Evolutionary conservation across 2,329 filamentous ascomycete species (phyloP).

Genomic region (Atkinsonella hypoxylon): DNA sequence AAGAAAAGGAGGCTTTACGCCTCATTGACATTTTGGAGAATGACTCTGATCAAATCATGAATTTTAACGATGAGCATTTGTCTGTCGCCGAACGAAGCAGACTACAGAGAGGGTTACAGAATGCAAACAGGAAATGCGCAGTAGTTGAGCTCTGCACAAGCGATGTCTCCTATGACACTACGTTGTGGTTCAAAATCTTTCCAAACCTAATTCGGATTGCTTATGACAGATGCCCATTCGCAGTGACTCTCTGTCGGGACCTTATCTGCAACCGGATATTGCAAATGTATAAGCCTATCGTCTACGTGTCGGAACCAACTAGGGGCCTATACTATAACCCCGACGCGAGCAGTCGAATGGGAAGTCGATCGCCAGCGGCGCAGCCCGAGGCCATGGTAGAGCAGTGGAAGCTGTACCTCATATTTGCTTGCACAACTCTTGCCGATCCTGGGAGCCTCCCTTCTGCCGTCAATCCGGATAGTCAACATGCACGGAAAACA

Average conservation of each 20-base stretch:
- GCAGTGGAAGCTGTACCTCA: conserved; percentile 95
- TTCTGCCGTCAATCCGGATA: conserved; percentile 31
- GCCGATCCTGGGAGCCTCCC: conserved; percentile 61
- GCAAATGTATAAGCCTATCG: conserved; percentile 83
- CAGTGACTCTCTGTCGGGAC: conserved; percentile 80
- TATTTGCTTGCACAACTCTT: conserved; percentile 92
- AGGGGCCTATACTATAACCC: conserved; percentile 52
- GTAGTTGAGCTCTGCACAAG: conserved; percentile 91
- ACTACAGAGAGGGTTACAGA: conserved; percentile 78
- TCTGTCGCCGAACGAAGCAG: conserved; percentile 88
- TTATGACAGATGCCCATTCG: conserved; percentile 82
- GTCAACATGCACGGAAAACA: conserved; percentile 68
- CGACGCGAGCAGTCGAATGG: conserved; percentile 40
- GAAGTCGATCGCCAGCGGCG: conserved; percentile 48
- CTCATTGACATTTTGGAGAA: conserved; percentile 89
- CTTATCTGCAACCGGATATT: conserved; percentile 84
- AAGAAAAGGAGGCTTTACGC: conserved; percentile 53
- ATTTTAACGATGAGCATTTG: conserved; percentile 82
- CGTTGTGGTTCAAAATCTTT: conserved; percentile 96
- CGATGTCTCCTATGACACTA: conserved; percentile 87
- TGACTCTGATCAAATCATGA: conserved; percentile 78
- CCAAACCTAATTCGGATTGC: conserved; percentile 87
- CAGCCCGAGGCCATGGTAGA: conserved; percentile 84
- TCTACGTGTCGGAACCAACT: conserved; percentile 62
- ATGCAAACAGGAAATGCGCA: conserved; percentile 71